Evolutionary conservation across 75 land plant genomes (phyloP), one percentile per base, ranked within the genome.

Genomic region (Larix kaempferi): DNA sequence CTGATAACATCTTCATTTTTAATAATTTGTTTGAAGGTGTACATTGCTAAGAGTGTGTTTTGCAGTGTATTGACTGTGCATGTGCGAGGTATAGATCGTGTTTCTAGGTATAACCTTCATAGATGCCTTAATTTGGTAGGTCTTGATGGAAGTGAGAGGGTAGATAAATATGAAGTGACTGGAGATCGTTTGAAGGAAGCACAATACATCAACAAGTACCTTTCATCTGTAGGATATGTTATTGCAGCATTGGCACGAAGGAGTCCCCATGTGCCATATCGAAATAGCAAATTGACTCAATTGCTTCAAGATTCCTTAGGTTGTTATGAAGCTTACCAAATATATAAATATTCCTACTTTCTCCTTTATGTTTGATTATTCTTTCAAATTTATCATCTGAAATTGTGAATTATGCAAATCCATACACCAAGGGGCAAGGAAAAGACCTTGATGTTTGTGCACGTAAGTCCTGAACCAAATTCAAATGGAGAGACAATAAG

Each of bases 281-380:
- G 98, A 78, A 96, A 96, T 82, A 94, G 98, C 89, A 96, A 96
- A 77, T 95, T 96, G 44, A 96, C 99, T 23, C 93, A 89, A 54
- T 85, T 96, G 13, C 85, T 96, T 55, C 99, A 96, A 77, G 91
- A 94, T 78, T 90, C 99, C 6, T 82, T 96, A 89, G 99, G 99
- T 93, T 79, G 99, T 93, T 79, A 74, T 52, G 33, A 44, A 44
- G 49, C 55, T 39, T 44, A 72, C 44, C 44, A 37, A 39, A 69
- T 39, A 22, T n/a, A 37, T 17, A 7, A 39, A 19, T 3, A 60
- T 33, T 59, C 14, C 59, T 5, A 37, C 19, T 54, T 76, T 33
- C 64, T 15, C 12, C 54, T 79, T 62, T 49, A 66, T 67, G 76
- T 11, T 74, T 16, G 23, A 55, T 52, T 23, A 7, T 8, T 74